Conservation (phyloP, 768 basidiomycete genomes). For the Hemileccinum impolitum region DNA sequence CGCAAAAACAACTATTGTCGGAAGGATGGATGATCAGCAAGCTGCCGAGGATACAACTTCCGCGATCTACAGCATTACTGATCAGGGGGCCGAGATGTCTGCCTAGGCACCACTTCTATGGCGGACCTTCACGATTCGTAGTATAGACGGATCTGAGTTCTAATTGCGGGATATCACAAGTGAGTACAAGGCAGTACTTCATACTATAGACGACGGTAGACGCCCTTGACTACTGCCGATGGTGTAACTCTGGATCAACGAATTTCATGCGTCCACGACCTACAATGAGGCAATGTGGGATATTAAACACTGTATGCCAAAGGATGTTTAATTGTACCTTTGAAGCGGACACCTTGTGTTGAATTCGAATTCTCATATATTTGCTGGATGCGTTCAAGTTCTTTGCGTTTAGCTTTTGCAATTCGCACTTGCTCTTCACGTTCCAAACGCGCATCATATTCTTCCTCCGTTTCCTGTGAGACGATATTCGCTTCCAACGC, state of each 20-base stretch:
- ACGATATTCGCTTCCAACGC: slow-evolving; percentile 5
- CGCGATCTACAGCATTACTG: slow-evolving; percentile 3
- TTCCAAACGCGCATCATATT: slow-evolving; percentile 67
- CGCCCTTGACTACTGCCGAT: slow-evolving; percentile 21
- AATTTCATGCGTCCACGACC: slow-evolving; percentile 69
- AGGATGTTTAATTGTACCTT: slow-evolving; percentile 39
- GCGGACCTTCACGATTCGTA: neutral
- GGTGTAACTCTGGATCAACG: slow-evolving; percentile 52
- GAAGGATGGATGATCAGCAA: slow-evolving; percentile 19
- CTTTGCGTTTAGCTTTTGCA: slow-evolving; percentile 42
- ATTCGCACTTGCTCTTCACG: slow-evolving; percentile 61
- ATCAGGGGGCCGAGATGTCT: slow-evolving; percentile 17
- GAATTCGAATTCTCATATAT: slow-evolving; percentile 32
- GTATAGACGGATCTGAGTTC: neutral
- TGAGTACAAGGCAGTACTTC: neutral
- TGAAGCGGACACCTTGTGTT: slow-evolving; percentile 55
- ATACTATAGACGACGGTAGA: neutral
- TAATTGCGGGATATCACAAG: slow-evolving; percentile 1
- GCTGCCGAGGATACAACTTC: slow-evolving; percentile 10
- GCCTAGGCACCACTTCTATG: slow-evolving; percentile 13
- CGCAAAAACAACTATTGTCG: slow-evolving; percentile 17
- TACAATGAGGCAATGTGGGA: slow-evolving; percentile 19
- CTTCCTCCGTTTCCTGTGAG: slow-evolving; percentile 61
- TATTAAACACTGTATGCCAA: neutral
- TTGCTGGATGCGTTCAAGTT: slow-evolving; percentile 48